These are phyloP conservation scores for Candida chauliodis DNA, from an alignment of 805 yeast genomes.

Conservation along the genomic window DNA sequence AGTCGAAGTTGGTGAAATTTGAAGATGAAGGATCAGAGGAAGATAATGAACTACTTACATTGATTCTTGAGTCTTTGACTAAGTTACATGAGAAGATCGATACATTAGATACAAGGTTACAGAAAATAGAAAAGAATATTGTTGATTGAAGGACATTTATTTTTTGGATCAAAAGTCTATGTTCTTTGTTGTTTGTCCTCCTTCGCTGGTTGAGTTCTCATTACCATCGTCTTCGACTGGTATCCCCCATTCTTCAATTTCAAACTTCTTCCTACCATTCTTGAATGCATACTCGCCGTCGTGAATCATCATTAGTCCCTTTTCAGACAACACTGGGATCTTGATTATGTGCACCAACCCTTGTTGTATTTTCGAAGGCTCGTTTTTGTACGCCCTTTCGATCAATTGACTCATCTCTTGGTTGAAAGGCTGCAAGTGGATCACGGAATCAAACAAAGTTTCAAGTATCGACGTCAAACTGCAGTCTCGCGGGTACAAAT, in stretches of 20 bases:
- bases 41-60: background rate
- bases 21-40: constrained; percentile 4
- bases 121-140: constrained; percentile 3
- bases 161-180: constrained; percentile 26
- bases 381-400: constrained; percentile 66
- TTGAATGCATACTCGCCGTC: constrained; percentile 68
- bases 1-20: constrained; percentile 7
- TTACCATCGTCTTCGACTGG: constrained; percentile 83
- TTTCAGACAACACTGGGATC: constrained; percentile 66
- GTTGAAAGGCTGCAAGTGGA: constrained; percentile 78
- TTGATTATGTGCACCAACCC: constrained; percentile 78
- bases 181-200: constrained; percentile 29
- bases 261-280: constrained; percentile 78
- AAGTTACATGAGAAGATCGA: constrained; percentile 4
- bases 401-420: constrained; percentile 64
- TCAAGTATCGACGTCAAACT: constrained; percentile 51
- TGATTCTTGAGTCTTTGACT: constrained; percentile 3
- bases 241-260: constrained; percentile 93
- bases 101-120: constrained; percentile 2
- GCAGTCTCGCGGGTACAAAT: constrained; percentile 56
- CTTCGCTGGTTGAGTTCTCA: constrained; percentile 16
- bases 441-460: constrained; percentile 57
- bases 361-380: constrained; percentile 75
- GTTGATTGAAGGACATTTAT: background rate
- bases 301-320: constrained; percentile 76